A percentile compares a stretch with the other conserved stretches of the same genome.
Evolutionary conservation across 1,284 basidiomycete species (phyloP).

Genomic region (Puccinia horiana): DNA sequence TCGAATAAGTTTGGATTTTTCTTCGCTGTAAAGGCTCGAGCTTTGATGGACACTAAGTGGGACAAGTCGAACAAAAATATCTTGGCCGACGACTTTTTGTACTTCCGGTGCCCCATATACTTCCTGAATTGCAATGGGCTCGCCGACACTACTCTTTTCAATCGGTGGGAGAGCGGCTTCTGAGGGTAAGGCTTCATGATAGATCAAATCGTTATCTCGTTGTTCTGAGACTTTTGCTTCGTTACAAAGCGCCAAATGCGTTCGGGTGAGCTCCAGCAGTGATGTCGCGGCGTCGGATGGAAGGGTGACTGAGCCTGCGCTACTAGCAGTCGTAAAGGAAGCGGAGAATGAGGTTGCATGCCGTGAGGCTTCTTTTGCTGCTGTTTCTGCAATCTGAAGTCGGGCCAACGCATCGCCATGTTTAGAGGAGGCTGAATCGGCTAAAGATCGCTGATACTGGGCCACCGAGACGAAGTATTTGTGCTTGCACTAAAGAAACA

Average conservation of each 20-base stretch:
- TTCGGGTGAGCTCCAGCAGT: constrained; percentile 78
- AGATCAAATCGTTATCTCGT: constrained; percentile 95
- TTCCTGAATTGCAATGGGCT: constrained; percentile 86
- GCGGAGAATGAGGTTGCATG: constrained; percentile 72
- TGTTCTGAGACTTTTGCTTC: constrained; percentile 76
- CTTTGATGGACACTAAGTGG: constrained; percentile 94
- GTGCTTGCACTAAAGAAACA: constrained; percentile 73
- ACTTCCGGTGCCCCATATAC: constrained; percentile 88
- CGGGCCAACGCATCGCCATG: constrained; percentile 85
- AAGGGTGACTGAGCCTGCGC: constrained; percentile 71
- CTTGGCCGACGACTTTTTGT: constrained; percentile 88
- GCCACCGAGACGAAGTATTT: constrained; percentile 84
- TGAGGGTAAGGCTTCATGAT: constrained; percentile 86
- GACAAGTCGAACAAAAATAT: constrained; percentile 83
- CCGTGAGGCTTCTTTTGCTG: constrained; percentile 80
- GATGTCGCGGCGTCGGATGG: constrained; percentile 80
- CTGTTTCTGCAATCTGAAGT: constrained; percentile 73
- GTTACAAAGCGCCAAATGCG: constrained; percentile 73
- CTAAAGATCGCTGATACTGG: constrained; percentile 81
- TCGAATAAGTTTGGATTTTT: constrained; percentile 94
- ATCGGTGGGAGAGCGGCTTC: constrained; percentile 76
- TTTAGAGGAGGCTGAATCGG: constrained; percentile 74
- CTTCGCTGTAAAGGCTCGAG: constrained; percentile 94
- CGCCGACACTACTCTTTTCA: constrained; percentile 74
- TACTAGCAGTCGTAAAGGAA: constrained; percentile 64